Evolutionary conservation across 768 basidiomycete species (phyloP).

Genomic region (Favolaschia claudopus): DNA sequence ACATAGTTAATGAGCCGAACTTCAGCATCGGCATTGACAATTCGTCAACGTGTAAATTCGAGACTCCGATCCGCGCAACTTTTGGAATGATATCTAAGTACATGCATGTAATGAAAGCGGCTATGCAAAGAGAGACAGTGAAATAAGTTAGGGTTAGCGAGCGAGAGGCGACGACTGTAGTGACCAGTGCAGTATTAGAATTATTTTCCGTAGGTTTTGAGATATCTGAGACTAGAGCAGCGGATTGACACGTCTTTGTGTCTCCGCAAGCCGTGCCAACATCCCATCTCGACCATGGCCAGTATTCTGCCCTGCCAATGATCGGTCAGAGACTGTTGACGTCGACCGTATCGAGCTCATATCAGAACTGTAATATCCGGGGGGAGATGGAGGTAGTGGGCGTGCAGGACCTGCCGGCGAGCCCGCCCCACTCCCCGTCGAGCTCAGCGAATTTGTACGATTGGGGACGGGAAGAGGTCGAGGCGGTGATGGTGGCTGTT

Average conservation of each 20-base stretch:
- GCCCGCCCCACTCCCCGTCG: neutral
- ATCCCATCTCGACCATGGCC: neutral
- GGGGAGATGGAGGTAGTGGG: slow-evolving; percentile 3
- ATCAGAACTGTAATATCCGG: slow-evolving; percentile 5
- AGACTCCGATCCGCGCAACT: no score
- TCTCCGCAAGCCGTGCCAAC: slow-evolving; percentile 15
- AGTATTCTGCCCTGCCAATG: neutral
- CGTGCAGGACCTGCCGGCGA: no score
- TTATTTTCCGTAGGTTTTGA: neutral
- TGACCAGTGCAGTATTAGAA: slow-evolving; percentile 15
- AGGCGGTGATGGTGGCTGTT: slow-evolving; percentile 4
- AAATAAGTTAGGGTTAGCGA: neutral
- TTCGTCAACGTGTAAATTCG: no score
- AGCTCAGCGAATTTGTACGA: neutral
- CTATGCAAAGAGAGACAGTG: slow-evolving; percentile 4
- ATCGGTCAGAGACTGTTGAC: neutral
- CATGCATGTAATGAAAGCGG: slow-evolving; percentile 12
- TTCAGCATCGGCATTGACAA: no score
- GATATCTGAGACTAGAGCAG: neutral
- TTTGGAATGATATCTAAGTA: no score
- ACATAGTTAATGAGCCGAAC: no score
- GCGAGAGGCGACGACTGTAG: neutral
- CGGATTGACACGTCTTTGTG: slow-evolving; percentile 14
- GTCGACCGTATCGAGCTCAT: neutral
- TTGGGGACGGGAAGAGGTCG: neutral